Evolutionary conservation across 1,139 yeast genomes (phyloP).

Genomic region (Candida sp.): DNA sequence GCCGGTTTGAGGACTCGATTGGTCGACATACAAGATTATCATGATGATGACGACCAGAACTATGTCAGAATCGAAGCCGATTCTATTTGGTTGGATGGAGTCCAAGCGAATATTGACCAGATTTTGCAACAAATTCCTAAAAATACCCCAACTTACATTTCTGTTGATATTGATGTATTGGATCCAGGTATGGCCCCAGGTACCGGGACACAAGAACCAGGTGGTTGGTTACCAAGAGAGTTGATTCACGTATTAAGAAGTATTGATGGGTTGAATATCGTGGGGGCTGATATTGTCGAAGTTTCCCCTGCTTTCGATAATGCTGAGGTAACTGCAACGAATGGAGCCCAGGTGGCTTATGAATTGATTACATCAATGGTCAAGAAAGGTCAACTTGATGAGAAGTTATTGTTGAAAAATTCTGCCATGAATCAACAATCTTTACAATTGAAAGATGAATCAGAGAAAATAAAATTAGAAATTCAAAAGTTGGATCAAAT

Average conservation of each 20-base stretch:
- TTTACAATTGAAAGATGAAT: constrained; percentile 4
- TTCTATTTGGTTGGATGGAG: constrained; percentile 64
- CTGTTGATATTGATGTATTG: constrained; percentile 77
- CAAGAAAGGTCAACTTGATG: constrained; percentile 42
- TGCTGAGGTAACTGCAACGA: constrained; percentile 72
- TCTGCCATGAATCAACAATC: neutral
- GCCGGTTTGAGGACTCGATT: constrained; percentile 73
- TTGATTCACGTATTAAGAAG: constrained; percentile 58
- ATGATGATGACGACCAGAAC: constrained; percentile 62
- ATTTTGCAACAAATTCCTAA: constrained; percentile 50
- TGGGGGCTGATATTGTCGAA: constrained; percentile 79
- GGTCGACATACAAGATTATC: constrained; percentile 58
- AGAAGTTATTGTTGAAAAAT: constrained; percentile 4
- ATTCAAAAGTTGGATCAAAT: constrained; percentile 14
- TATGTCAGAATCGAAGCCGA: constrained; percentile 65
- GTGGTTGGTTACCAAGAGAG: constrained; percentile 81
- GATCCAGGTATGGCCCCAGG: constrained; percentile 84
- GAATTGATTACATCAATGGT: constrained; percentile 74
- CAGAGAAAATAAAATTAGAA: constrained; percentile 8
- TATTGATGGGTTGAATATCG: constrained; percentile 56
- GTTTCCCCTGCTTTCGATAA: constrained; percentile 72
- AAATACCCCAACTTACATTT: constrained; percentile 63
- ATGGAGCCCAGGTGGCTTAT: constrained; percentile 73
- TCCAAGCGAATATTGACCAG: constrained; percentile 46
- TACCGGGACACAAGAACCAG: constrained; percentile 82